Evolutionary conservation across 176 grass and related monocot species (phyloP).

Genomic region (Dactylis glomerata): DNA sequence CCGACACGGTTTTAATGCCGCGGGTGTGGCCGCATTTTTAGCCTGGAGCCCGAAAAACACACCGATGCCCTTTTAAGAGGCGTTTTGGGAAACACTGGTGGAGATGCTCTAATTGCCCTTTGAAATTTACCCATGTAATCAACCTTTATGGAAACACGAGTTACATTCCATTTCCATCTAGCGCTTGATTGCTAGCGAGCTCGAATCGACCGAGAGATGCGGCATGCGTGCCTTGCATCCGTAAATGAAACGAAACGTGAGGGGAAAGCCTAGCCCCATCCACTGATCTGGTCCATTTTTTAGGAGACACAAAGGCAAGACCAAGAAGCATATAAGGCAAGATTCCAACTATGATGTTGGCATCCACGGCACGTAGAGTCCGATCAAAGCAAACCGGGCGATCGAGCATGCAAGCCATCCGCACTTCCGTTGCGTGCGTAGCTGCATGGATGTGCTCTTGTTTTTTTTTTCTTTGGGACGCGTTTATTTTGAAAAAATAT

Average conservation of each 20-base stretch:
- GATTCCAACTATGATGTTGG: not conserved
- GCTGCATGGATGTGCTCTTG: too few species aligned
- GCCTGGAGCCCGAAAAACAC: too few species aligned
- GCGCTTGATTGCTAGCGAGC: not conserved
- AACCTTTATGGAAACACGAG: too few species aligned
- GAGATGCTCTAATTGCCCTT: too few species aligned
- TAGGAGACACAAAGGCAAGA: not conserved
- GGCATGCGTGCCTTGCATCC: not conserved
- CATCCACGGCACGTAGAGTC: not conserved
- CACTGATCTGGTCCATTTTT: not conserved
- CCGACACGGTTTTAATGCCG: too few species aligned
- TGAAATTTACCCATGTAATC: too few species aligned
- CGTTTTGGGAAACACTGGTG: too few species aligned
- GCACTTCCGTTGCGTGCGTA: not conserved
- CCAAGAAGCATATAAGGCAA: not conserved
- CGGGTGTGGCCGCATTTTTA: too few species aligned
- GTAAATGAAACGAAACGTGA: not conserved
- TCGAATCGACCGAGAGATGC: not conserved
- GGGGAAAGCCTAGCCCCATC: not conserved
- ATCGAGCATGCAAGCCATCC: not conserved
- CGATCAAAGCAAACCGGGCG: not conserved
- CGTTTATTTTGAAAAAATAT: too few species aligned
- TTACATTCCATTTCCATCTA: not conserved
- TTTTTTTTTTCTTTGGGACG: too few species aligned
- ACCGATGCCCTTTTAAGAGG: too few species aligned